These are phyloP conservation scores for Rhodamnia rubescens DNA, from an alignment of 345 rosid species.

Conservation along the genomic window DNA sequence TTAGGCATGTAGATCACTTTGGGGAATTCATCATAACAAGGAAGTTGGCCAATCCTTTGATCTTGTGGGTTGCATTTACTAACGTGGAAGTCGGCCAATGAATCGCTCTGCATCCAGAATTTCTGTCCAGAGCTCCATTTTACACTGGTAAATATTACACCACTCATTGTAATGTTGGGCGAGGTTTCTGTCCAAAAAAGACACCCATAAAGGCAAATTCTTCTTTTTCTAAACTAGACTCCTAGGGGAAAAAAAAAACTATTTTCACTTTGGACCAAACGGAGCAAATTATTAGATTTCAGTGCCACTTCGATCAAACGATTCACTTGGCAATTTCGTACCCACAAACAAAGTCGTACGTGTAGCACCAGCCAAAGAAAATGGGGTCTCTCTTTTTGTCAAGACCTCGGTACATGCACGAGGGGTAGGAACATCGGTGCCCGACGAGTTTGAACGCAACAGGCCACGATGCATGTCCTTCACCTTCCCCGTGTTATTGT, in stretches of 20 bases:
- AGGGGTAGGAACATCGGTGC: background rate
- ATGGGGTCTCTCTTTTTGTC: background rate
- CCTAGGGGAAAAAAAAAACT: background rate
- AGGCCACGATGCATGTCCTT: background rate
- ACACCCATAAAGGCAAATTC: background rate
- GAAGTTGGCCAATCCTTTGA: background rate
- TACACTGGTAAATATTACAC: too few relatives aligned
- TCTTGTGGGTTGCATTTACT: background rate
- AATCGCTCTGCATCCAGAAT: background rate
- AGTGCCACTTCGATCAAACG: background rate
- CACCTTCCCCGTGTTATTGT: background rate
- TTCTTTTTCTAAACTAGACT: background rate
- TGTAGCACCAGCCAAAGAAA: background rate
- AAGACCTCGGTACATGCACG: background rate
- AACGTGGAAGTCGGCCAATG: background rate
- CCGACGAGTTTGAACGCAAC: background rate
- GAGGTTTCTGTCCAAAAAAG: background rate
- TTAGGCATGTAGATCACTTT: background rate
- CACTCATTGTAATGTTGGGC: background rate
- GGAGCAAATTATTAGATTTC: background rate
- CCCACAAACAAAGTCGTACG: background rate
- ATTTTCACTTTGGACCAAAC: background rate
- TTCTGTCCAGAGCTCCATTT: background rate
- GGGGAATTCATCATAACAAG: background rate
- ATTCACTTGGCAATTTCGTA: background rate